phyloP scores from a whole-genome alignment of 768 basidiomycete genomes.

The Terana coerulea region DNA sequence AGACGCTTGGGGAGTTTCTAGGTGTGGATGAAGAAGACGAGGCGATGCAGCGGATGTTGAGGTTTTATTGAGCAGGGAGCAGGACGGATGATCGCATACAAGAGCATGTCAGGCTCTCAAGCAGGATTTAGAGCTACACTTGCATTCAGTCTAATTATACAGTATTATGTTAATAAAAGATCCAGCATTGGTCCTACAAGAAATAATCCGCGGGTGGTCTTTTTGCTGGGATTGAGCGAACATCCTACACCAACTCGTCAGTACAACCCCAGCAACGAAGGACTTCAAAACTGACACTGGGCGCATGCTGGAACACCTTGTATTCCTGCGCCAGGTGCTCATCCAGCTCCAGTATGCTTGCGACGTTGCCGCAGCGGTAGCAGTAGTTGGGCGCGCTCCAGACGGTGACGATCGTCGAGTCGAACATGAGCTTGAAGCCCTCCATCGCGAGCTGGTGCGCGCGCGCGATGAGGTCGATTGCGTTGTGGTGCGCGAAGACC shows the following conservation, averaged over 20 bases:
- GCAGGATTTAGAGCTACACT: too few species aligned
- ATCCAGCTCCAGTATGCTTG: slow-evolving; percentile 91
- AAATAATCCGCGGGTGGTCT: slow-evolving; percentile 88
- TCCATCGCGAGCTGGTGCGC: slow-evolving; percentile 99
- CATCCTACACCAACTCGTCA: slow-evolving; percentile 47
- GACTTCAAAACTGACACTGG: slow-evolving; percentile 46
- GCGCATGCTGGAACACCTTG: slow-evolving; percentile 91
- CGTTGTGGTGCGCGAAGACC: slow-evolving; percentile 85
- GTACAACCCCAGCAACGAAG: not conserved
- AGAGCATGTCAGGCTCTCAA: too few species aligned
- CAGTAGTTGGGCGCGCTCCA: slow-evolving; percentile 99
- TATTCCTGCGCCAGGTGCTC: slow-evolving; percentile 93
- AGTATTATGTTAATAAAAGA: not conserved
- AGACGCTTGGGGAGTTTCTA: too few species aligned
- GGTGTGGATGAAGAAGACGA: too few species aligned
- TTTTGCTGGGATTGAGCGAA: slow-evolving; percentile 77
- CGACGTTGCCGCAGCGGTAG: slow-evolving; percentile 95
- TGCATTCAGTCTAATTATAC: slow-evolving; percentile 1
- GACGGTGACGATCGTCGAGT: slow-evolving; percentile 90
- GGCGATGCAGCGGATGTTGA: too few species aligned
- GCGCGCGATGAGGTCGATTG: slow-evolving; percentile 90
- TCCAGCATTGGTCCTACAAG: slow-evolving; percentile 27
- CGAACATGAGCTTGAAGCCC: slow-evolving; percentile 97
- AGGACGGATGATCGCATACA: too few species aligned
- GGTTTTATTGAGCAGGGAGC: too few species aligned